Evolutionary conservation across 2,329 filamentous ascomycete species (phyloP), one percentile per base, ranked within the genome.

Genomic region (Elsinoe fawcettii): DNA sequence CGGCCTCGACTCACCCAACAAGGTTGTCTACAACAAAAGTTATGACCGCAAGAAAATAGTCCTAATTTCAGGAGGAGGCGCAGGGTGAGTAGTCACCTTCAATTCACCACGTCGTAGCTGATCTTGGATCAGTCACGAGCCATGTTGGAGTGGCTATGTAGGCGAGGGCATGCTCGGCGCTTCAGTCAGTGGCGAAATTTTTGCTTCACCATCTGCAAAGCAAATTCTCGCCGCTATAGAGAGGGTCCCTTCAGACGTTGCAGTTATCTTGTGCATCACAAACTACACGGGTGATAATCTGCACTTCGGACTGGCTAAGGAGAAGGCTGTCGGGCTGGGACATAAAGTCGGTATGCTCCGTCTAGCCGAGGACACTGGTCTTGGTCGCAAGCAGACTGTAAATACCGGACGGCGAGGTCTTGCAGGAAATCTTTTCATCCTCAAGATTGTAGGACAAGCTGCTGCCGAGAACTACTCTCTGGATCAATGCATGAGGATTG

Each of bases 211-310:
- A 0, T 71, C 69, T 5, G 75, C 75, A 1, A 76, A 77, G 64
- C 75, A 77, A 62, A 70, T 78, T 59, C 76, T 77, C 74, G 72
- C 74, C 2, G 75, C 73, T 0, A 75, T 78, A 44, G 64, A 71
- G 37, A 74, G 75, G 41, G 73, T 74, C 0, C 74, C 74, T 0
- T 74, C 70, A 7, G 72, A 75, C 22, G 71, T 70, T 22, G 75
- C 75, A 0, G 69, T 75, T 2, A 76, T 77, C 44, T 60, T 77
- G 14, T 76, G 74, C 51, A 77, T 77, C 20, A 77, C 75, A 0
- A 77, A 77, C 56, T 77, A 77, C 56, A 77, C 75, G 0, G 75
- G 75, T 1, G 75, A 77, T 57, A 76, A 75, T 64, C 66, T 77
- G 36, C 75, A 77, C 63, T 77, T 77, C 60, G 75, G 75, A 1